A percentile compares a stretch with the other conserved stretches of the same genome.
phyloP scores from a whole-genome alignment of 1,284 basidiomycete genomes.

The Trichosporon coremiiforme region DNA sequence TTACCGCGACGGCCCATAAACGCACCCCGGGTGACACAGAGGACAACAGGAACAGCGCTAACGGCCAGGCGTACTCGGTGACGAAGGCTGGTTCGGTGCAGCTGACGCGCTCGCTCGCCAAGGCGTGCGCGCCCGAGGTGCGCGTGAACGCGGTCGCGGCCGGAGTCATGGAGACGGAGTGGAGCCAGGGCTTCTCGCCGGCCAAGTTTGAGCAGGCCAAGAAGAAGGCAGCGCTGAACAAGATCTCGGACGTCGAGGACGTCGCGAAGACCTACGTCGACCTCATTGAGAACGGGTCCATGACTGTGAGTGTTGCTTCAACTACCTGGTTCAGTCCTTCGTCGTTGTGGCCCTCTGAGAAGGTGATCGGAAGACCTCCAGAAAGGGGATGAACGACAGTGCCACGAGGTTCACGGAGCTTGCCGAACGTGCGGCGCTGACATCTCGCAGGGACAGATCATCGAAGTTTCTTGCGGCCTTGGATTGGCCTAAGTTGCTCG shows the following conservation, averaged over 20 bases:
- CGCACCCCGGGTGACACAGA: too few relatives aligned
- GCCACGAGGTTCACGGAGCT: not conserved
- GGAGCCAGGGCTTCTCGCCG: slow-evolving; percentile 33
- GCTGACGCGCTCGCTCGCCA: slow-evolving; percentile 35
- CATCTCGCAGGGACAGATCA: slow-evolving; percentile 23
- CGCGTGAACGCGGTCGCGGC: slow-evolving; percentile 38
- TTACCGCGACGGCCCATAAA: too few relatives aligned
- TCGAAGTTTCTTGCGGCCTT: slow-evolving; percentile 26
- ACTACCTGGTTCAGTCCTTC: too few relatives aligned
- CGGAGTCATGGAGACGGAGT: slow-evolving; percentile 38
- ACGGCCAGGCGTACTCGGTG: slow-evolving; percentile 28
- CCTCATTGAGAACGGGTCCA: slow-evolving; percentile 29
- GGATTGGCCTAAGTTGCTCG: not conserved
- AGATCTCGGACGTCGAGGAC: slow-evolving; percentile 31
- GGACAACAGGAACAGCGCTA: not conserved
- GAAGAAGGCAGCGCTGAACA: slow-evolving; percentile 25
- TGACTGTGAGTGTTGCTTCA: slow-evolving; percentile 21
- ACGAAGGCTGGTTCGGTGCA: slow-evolving; percentile 37
- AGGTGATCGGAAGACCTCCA: too few relatives aligned
- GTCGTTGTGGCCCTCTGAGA: too few relatives aligned
- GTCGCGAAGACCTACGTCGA: slow-evolving; percentile 28
- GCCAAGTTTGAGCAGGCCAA: slow-evolving; percentile 27
- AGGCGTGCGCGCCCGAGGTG: slow-evolving; percentile 32
- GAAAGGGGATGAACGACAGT: not conserved
- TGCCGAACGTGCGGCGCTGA: not conserved